Base-by-base conservation (phyloP, 441 rosid genomes). In the Gossypium schwendimanii region DNA sequence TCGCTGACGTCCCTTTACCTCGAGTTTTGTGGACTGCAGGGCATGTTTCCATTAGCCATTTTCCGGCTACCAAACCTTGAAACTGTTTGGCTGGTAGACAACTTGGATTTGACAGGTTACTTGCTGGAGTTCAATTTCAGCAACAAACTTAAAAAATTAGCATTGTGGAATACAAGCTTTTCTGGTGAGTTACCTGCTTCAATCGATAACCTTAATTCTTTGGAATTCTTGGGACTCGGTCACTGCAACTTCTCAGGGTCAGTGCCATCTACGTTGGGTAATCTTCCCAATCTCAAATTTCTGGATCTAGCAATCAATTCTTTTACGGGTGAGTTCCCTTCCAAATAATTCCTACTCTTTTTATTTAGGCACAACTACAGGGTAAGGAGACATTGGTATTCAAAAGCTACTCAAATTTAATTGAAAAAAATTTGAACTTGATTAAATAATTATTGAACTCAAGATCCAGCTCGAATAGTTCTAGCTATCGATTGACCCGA, bases 171-270 rank as follows among this genome's bases (percentile, higher is more conserved):
- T 11, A 77, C 73, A 11, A 69, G 55, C 8, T 69, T 81, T 28
- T 74, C 17, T 0, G 79, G 81, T 31, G 64, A 68, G 64, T 52
- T 77, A 24, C 77, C 75, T 0, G n/a, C 2, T 41, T 78, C 73
- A 6, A 69, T 78, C 23, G 77, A 71, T 3, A 36, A 67, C 54
- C 79, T 79, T 55, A 21, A 44, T 6, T 70, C 73, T 14, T 28
- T 71, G 55, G 7, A 23, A 33, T 23, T 7, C 5, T 15, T 65
- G 15, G 70, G 2, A 5, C 6, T 75, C 7, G 4, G 20, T 2
- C 0, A 4, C 10, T 5, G 50, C 28, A 52, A 55, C 52, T 72
- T 68, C 39, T 4, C 26, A 0, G 81, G 26, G 20, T n/a, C 17
- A 49, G 15, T 49, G 54, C 54, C 54, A n/a, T 49, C 54, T 3